A percentile compares a stretch with the other conserved stretches of the same genome.
phyloP scores from a whole-genome alignment of 2,329 filamentous ascomycete genomes.

The Bipolaris sorokiniana region DNA sequence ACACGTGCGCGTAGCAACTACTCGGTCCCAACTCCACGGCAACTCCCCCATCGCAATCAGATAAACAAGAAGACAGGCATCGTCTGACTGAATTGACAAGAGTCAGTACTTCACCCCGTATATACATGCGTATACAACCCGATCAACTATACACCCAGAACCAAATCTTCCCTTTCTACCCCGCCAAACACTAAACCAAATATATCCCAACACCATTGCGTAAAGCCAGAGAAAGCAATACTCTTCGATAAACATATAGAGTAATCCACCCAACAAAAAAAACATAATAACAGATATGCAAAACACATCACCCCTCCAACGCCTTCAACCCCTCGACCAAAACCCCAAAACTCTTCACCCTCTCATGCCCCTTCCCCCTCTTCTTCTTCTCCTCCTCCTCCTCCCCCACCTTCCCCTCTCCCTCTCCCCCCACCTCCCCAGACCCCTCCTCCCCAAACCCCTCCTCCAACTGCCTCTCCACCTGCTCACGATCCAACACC shows the following conservation, averaged over 20 bases:
- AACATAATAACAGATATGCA: not conserved
- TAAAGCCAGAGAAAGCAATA: not conserved
- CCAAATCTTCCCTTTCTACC: not conserved
- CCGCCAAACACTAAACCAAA: not conserved
- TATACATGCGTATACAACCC: not conserved
- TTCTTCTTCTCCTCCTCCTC: conserved; percentile 8
- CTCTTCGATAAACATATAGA: not conserved
- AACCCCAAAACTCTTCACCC: conserved; percentile 29
- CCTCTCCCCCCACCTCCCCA: conserved; percentile 1
- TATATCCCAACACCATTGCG: not conserved
- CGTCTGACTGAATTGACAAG: not conserved
- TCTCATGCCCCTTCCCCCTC: conserved; percentile 17
- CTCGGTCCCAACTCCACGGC: too few species aligned
- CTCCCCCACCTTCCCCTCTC: not conserved
- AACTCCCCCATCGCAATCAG: too few species aligned
- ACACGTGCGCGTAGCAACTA: too few species aligned
- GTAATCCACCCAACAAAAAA: not conserved
- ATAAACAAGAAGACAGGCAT: not conserved
- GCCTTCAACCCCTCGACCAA: conserved; percentile 40
- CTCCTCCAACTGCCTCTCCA: conserved; percentile 22
- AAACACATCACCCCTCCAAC: conserved; percentile 23
- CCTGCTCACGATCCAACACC: conserved; percentile 38
- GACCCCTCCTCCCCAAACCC: conserved; percentile 13
- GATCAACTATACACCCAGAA: not conserved
- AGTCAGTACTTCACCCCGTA: not conserved